Evolutionary conservation across 768 basidiomycete genomes (phyloP).

Genomic region (Podaxis sp.): DNA sequence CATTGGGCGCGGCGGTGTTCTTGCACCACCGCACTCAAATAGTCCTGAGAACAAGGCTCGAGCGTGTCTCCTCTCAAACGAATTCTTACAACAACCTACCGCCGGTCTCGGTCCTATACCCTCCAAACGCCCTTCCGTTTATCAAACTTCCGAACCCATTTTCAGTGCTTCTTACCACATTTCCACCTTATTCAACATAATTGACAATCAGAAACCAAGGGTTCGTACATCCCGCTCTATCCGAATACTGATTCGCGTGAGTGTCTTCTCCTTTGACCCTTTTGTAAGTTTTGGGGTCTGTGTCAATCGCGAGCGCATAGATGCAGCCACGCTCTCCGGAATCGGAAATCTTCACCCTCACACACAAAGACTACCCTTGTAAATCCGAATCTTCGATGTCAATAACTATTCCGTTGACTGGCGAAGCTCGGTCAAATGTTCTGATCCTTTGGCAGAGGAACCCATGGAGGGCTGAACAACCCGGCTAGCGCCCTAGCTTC

Average conservation of each 20-base stretch:
- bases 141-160: not conserved
- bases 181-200: not conserved
- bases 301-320: not conserved
- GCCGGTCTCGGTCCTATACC: too few species aligned
- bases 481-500: too few species aligned
- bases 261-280: not conserved
- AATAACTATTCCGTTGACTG: not conserved
- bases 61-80: too few species aligned
- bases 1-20: too few species aligned
- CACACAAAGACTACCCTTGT: not conserved
- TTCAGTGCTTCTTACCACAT: not conserved
- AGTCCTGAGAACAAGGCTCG: too few species aligned
- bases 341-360: not conserved
- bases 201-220: not conserved
- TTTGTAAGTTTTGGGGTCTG: not conserved
- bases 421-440: not conserved
- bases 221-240: not conserved
- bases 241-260: not conserved
- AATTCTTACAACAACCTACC: too few species aligned
- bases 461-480: not conserved
- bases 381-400: not conserved
- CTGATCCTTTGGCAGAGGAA: not conserved
- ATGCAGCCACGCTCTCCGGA: not conserved
- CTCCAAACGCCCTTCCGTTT: not conserved
- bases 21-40: too few species aligned